phyloP scores from a whole-genome alignment of 805 yeast genomes.

The Candida cerambycidarum region DNA sequence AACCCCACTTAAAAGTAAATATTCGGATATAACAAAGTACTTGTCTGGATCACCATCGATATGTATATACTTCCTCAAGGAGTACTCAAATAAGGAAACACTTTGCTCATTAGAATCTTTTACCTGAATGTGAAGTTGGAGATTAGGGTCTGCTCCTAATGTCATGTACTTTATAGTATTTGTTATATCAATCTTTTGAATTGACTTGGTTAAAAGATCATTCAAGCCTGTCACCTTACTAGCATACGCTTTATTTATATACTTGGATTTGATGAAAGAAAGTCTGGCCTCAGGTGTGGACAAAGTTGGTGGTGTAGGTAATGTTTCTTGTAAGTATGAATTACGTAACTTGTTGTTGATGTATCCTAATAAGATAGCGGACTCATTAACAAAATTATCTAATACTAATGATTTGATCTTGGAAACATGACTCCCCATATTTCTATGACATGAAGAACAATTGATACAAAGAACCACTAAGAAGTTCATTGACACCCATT shows the following conservation, averaged over 20 bases:
- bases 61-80: slow-evolving; percentile 48
- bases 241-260: slow-evolving; percentile 52
- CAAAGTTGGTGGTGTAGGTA: slow-evolving; percentile 8
- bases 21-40: slow-evolving; percentile 52
- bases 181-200: slow-evolving; percentile 49
- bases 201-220: slow-evolving; percentile 49
- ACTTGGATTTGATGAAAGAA: slow-evolving; percentile 65
- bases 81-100: slow-evolving; percentile 44
- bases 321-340: slow-evolving; percentile 52
- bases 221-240: slow-evolving; percentile 21
- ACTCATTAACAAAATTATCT: slow-evolving; percentile 67
- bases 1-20: slow-evolving; percentile 57
- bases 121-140: slow-evolving; percentile 34
- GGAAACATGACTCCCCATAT: slow-evolving; percentile 78
- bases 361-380: slow-evolving; percentile 50
- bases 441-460: slow-evolving; percentile 87
- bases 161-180: slow-evolving; percentile 45
- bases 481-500: slow-evolving; percentile 83
- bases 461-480: slow-evolving; percentile 74
- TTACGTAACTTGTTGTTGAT: slow-evolving; percentile 59
- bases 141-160: slow-evolving; percentile 48
- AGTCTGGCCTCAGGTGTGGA: slow-evolving; percentile 48
- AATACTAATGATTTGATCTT: slow-evolving; percentile 76
- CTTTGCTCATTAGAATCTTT: slow-evolving; percentile 17
- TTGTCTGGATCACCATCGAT: slow-evolving; percentile 23